Conservation (phyloP, 2,329 filamentous ascomycete species). For the Fusarium nematophilum region DNA sequence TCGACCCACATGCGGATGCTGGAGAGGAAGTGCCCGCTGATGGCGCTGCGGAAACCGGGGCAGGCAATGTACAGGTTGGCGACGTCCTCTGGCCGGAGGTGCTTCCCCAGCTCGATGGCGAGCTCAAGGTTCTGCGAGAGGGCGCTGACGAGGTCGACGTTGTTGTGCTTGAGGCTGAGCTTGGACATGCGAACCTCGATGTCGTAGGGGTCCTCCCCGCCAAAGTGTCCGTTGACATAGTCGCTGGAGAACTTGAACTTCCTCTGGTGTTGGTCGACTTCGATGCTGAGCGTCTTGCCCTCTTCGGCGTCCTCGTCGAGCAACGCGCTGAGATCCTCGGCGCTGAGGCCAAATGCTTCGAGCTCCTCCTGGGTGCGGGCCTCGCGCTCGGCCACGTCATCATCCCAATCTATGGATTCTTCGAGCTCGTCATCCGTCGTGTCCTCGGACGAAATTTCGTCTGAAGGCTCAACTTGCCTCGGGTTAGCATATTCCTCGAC, state of each 20-base stretch:
- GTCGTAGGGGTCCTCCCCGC: constrained; percentile 45
- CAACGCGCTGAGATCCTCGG: constrained; percentile 4
- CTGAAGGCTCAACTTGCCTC: background rate
- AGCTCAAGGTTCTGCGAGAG: constrained; percentile 62
- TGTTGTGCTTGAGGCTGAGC: constrained; percentile 37
- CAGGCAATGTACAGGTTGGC: constrained; percentile 74
- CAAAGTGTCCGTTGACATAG: constrained; percentile 45
- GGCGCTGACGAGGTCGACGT: constrained; percentile 57
- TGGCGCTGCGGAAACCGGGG: constrained; percentile 68
- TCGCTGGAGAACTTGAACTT: constrained; percentile 46
- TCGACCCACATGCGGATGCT: constrained; percentile 67
- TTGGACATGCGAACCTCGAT: constrained; percentile 19
- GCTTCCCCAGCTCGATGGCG: constrained; percentile 63
- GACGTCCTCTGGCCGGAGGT: constrained; percentile 66
- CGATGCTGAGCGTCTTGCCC: constrained; percentile 9
- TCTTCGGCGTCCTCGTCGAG: constrained; percentile 2
- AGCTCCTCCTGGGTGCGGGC: constrained; percentile 25
- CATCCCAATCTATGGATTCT: background rate
- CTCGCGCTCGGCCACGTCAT: constrained; percentile 3
- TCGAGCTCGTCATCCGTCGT: too few species aligned
- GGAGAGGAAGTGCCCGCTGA: constrained; percentile 69
- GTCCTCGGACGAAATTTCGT: background rate
- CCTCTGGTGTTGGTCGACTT: constrained; percentile 28
- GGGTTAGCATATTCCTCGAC: too few species aligned
- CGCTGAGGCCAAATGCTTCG: constrained; percentile 10